These are phyloP conservation scores for Phytopythium mirpurense DNA, from an alignment of 352 stramenopile species.

Conservation along the genomic window DNA sequence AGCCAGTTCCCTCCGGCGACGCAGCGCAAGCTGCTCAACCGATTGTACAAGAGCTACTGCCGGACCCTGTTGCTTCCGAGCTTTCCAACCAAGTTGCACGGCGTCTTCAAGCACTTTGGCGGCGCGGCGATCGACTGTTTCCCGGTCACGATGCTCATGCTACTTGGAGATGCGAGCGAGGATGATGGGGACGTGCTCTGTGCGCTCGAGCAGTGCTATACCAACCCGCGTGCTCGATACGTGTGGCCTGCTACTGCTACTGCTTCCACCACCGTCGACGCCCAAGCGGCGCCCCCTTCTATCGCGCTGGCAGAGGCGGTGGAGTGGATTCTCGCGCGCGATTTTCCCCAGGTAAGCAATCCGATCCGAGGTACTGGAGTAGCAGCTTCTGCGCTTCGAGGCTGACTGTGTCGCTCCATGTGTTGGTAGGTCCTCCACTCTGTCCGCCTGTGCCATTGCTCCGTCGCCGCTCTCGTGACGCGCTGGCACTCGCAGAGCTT, in stretches of 20 bases:
- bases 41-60: constrained; percentile 62
- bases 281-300: background rate
- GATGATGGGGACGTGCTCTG: constrained; percentile 24
- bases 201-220: constrained; percentile 25
- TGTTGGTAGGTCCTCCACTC: constrained; percentile 31
- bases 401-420: background rate
- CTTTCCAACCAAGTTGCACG: constrained; percentile 43
- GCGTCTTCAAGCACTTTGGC: constrained; percentile 49
- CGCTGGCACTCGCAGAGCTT: constrained; percentile 56
- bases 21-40: constrained; percentile 54
- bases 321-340: constrained; percentile 35
- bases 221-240: constrained; percentile 17
- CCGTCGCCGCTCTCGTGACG: constrained; percentile 32
- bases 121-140: constrained; percentile 40
- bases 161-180: constrained; percentile 27
- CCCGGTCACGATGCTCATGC: constrained; percentile 48
- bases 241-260: constrained; percentile 32
- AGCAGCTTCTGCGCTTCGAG: background rate
- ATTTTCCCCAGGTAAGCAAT: constrained; percentile 43
- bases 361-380: background rate
- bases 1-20: constrained; percentile 21
- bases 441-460: constrained; percentile 42
- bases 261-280: background rate
- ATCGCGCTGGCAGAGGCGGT: constrained; percentile 31
- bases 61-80: constrained; percentile 22